Percentiles rank a stretch among this genome's conserved stretches.
These are phyloP conservation scores for Suillus variegatus DNA, from an alignment of 768 basidiomycete genomes.

Conservation along the genomic window DNA sequence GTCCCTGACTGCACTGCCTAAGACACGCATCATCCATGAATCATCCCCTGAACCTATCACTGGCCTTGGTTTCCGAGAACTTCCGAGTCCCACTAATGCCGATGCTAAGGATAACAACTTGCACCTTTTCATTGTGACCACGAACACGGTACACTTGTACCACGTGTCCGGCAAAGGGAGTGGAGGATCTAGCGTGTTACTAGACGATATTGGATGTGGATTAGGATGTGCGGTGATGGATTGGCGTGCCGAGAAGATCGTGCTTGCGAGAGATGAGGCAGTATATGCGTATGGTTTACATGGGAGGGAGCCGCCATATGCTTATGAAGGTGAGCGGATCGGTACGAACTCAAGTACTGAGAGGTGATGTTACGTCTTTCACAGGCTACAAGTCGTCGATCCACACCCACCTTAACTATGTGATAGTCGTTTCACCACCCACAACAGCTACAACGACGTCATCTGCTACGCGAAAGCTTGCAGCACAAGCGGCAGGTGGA, in stretches of 20 bases:
- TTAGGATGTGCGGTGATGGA: constrained; percentile 87
- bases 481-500: constrained; percentile 19
- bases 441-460: constrained; percentile 60
- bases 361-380: background rate
- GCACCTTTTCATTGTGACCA: constrained; percentile 87
- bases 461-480: constrained; percentile 50
- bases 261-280: constrained; percentile 89
- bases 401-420: constrained; percentile 76
- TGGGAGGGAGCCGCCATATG: constrained; percentile 81
- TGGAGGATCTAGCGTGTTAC: constrained; percentile 61
- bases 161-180: constrained; percentile 72
- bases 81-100: constrained; percentile 11
- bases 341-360: constrained; percentile 1
- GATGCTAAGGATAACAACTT: constrained; percentile 36
- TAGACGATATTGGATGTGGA: constrained; percentile 86
- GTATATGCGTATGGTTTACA: constrained; percentile 84
- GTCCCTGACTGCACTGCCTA: constrained; percentile 76
- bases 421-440: constrained; percentile 88
- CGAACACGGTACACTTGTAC: constrained; percentile 75
- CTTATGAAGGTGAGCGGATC: constrained; percentile 76
- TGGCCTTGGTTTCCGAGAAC: constrained; percentile 85
- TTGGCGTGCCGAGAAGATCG: constrained; percentile 67
- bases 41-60: constrained; percentile 88
- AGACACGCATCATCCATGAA: constrained; percentile 83
- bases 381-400: constrained; percentile 64